phyloP scores from a whole-genome alignment of 345 rosid species.

The Gossypium herbaceum region DNA sequence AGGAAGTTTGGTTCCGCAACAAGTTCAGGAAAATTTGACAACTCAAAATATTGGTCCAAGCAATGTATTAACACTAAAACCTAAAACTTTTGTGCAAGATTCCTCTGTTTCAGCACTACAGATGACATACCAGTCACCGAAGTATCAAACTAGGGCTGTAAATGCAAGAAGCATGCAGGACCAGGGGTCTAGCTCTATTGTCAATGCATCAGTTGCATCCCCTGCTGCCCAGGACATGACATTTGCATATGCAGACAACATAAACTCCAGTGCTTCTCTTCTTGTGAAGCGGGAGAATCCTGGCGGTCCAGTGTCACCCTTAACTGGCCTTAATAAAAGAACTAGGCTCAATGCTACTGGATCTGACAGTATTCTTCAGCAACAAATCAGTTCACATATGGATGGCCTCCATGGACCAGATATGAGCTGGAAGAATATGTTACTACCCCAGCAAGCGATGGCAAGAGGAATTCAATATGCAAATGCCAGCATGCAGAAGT shows the following conservation, averaged over 20 bases:
- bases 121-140: constrained; percentile 45
- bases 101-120: constrained; percentile 45
- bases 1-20: constrained; percentile 46
- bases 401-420: constrained; percentile 64
- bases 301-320: constrained; percentile 59
- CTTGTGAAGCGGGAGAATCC: constrained; percentile 71
- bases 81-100: constrained; percentile 55
- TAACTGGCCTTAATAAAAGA: constrained; percentile 64
- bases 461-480: constrained; percentile 60
- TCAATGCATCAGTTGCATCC: constrained; percentile 45
- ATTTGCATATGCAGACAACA: constrained; percentile 49
- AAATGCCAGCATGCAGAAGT: constrained; percentile 56
- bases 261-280: constrained; percentile 47
- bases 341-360: constrained; percentile 43
- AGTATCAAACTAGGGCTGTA: constrained; percentile 53
- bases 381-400: constrained; percentile 49
- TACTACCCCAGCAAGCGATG: constrained; percentile 50
- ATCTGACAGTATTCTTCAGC: constrained; percentile 67
- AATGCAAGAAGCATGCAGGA: constrained; percentile 58
- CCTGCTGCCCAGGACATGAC: constrained; percentile 68
- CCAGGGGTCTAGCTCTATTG: constrained; percentile 50
- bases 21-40: constrained; percentile 50
- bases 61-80: constrained; percentile 43
- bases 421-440: constrained; percentile 57
- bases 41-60: constrained; percentile 55